Evolutionary conservation across 176 grass and related monocot species (phyloP).

Genomic region (Bothriochloa decipiens): DNA sequence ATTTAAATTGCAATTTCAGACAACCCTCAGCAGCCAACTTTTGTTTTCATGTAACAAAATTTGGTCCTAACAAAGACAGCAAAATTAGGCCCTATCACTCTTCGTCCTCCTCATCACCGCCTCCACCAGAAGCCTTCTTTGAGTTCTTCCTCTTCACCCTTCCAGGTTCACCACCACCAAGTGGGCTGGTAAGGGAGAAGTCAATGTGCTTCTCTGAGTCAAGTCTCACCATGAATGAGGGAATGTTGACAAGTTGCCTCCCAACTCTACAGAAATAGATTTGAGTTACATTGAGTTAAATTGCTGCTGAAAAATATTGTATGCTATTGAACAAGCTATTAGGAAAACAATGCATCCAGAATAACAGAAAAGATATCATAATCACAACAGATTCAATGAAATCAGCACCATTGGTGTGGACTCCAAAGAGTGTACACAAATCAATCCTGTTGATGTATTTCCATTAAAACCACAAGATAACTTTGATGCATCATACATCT

Average conservation of each 20-base stretch:
- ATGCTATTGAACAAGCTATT: background rate
- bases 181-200: slow-evolving; percentile 74
- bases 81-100: slow-evolving; percentile 56
- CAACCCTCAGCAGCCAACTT: slow-evolving; percentile 4
- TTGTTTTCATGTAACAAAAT: slow-evolving; percentile 43
- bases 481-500: background rate
- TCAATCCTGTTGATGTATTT: background rate
- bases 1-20: slow-evolving; percentile 20
- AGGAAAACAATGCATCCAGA: background rate
- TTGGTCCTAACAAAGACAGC: slow-evolving; percentile 37
- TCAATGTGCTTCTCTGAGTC: slow-evolving; percentile 82
- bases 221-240: slow-evolving; percentile 77
- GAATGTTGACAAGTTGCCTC: slow-evolving; percentile 77
- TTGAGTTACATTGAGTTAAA: background rate
- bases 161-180: slow-evolving; percentile 67
- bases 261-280: slow-evolving; percentile 56
- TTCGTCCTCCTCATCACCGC: slow-evolving; percentile 57
- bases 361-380: background rate
- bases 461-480: background rate
- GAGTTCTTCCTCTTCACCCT: slow-evolving; percentile 79
- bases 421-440: background rate
- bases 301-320: background rate
- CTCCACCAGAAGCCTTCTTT: slow-evolving; percentile 66
- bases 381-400: background rate
- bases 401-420: background rate